Base-by-base conservation (phyloP, 495 filamentous ascomycete species). In the Neurospora intermedia region DNA sequence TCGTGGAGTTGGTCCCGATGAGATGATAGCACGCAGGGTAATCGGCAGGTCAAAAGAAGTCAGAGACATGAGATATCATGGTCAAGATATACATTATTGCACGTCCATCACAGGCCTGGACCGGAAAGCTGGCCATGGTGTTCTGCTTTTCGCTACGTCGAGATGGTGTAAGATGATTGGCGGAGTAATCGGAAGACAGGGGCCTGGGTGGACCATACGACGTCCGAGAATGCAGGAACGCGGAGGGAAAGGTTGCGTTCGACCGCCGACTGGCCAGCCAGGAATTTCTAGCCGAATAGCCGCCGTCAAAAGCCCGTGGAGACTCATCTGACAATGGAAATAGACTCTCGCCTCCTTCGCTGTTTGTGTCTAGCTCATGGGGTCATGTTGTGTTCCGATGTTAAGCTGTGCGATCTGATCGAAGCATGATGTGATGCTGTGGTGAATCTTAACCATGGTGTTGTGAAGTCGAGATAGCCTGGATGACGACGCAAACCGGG, bases 171-270 rank as follows among this genome's bases (percentile, higher is more conserved):
- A 74, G 69, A 76, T 73, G 73, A 80, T 81, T 81, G 78, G 80
- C 71, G 79, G 79, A 80, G 31, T n/a, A 69, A 43, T 4, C 18
- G 16, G 11, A n/a, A 38, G 42, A 20, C 43, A 69, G 70, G 72
- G 48, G 74, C 40, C 46, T 13, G 40, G 41, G 71, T 74, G 75
- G 73, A 27, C 54, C 69, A 27, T 69, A 73, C 73, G 15, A 39
- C n/a, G 6, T 71, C 2, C 70, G 54, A 15, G 15, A 75, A 80
- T 81, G 70, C 73, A 79, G 78, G 80, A 77, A 73, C 75, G 73
- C 80, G 80, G 80, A 81, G 72, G 79, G 71, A 78, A 74, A 42
- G 3, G 48, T 38, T 75, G 79, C 79, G 79, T 42, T 70, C 45
- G 42, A 62, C 20, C 40, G 38, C 18, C 31, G 11, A 54, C 27